Percentiles rank a stretch among this genome's conserved stretches.
These are phyloP conservation scores for Neofusicoccum laricinum DNA, from an alignment of 2,329 filamentous ascomycete species.

Conservation along the genomic window DNA sequence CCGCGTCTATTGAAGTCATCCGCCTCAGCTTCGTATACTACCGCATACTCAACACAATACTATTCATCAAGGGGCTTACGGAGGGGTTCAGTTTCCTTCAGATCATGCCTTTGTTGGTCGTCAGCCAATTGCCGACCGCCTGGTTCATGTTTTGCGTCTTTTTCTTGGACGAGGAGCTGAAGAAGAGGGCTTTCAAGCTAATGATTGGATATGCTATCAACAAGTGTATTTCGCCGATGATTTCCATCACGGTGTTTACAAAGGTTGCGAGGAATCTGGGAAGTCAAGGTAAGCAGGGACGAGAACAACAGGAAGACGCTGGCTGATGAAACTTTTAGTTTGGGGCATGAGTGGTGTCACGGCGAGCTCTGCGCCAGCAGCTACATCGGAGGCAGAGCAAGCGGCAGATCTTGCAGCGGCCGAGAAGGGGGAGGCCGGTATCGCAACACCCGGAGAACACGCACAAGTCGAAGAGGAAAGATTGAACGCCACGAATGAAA, in stretches of 20 bases:
- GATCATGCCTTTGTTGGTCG: slow-evolving; percentile 20
- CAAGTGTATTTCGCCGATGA: slow-evolving; percentile 21
- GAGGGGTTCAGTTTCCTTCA: slow-evolving; percentile 19
- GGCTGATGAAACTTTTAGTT: neutral
- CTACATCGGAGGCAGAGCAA: slow-evolving; percentile 8
- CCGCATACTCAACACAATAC: slow-evolving; percentile 30
- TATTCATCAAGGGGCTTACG: slow-evolving; percentile 27
- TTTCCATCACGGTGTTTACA: slow-evolving; percentile 23
- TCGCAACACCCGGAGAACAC: neutral
- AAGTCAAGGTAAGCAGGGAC: slow-evolving; percentile 18
- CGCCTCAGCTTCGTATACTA: slow-evolving; percentile 35
- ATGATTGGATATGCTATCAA: slow-evolving; percentile 22
- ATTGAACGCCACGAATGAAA: neutral
- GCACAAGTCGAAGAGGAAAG: neutral
- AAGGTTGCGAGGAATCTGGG: slow-evolving; percentile 23
- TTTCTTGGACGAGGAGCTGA: slow-evolving; percentile 20
- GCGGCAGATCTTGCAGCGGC: neutral
- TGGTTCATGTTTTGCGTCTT: slow-evolving; percentile 22
- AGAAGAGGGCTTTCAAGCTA: slow-evolving; percentile 21
- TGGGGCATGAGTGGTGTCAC: slow-evolving; percentile 14
- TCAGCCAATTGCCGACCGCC: slow-evolving; percentile 21
- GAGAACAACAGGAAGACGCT: neutral
- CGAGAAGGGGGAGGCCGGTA: neutral
- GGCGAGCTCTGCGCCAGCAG: slow-evolving; percentile 4
- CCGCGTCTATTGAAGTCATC: slow-evolving; percentile 30